These are phyloP conservation scores for Phytophthora idaei DNA, from an alignment of 352 stramenopile genomes.

Conservation along the genomic window DNA sequence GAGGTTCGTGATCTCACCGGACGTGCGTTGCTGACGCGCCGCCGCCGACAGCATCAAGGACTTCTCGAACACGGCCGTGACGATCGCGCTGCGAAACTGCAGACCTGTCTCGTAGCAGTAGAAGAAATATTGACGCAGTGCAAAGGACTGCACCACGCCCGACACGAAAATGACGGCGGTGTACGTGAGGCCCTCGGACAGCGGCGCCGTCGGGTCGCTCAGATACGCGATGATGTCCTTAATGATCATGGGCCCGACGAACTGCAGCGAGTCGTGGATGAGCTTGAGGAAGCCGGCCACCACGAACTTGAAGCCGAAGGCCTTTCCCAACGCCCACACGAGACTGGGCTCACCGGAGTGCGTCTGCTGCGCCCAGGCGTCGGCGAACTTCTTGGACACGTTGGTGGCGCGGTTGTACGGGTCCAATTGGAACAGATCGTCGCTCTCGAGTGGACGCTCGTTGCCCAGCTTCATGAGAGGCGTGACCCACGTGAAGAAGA, in stretches of 20 bases:
- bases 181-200: slow-evolving; percentile 67
- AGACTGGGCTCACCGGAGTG: slow-evolving; percentile 50
- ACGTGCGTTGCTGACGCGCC: slow-evolving; percentile 76
- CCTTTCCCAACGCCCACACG: slow-evolving; percentile 46
- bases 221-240: slow-evolving; percentile 88
- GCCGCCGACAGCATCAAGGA: slow-evolving; percentile 86
- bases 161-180: slow-evolving; percentile 68
- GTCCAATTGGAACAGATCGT: slow-evolving; percentile 88
- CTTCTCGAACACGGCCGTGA: slow-evolving; percentile 81
- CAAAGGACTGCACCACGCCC: slow-evolving; percentile 79
- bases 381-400: slow-evolving; percentile 53
- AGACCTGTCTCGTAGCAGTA: slow-evolving; percentile 83
- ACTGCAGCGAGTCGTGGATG: slow-evolving; percentile 84
- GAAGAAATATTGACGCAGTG: slow-evolving; percentile 86
- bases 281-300: slow-evolving; percentile 76
- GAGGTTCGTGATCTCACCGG: slow-evolving; percentile 97
- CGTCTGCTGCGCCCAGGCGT: slow-evolving; percentile 51
- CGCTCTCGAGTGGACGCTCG: slow-evolving; percentile 72
- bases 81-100: slow-evolving; percentile 75
- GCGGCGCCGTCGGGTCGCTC: slow-evolving; percentile 60
- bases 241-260: slow-evolving; percentile 83
- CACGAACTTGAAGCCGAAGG: slow-evolving; percentile 65
- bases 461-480: slow-evolving; percentile 88
- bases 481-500: slow-evolving; percentile 90
- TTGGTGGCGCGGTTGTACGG: slow-evolving; percentile 63